Evolutionary conservation across 768 basidiomycete species (phyloP).

Genomic region (Pleurotus ostreatus): DNA sequence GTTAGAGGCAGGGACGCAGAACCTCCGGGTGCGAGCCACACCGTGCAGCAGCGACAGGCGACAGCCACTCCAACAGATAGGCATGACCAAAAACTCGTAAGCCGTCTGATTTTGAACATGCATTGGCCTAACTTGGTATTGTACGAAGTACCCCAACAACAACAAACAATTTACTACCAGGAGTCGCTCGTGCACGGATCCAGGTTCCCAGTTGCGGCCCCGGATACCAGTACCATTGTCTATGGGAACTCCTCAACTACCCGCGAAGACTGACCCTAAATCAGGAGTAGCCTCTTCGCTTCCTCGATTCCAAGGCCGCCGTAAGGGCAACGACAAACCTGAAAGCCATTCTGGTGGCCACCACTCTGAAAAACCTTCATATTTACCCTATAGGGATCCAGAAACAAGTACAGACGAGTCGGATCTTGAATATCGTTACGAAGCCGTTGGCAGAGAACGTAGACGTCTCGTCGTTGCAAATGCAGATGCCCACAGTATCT

Average conservation of each 20-base stretch:
- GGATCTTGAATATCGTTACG: constrained; percentile 38
- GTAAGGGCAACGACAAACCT: constrained; percentile 4
- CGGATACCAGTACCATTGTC: neutral
- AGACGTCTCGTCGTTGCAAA: constrained; percentile 44
- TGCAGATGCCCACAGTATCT: constrained; percentile 27
- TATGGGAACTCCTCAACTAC: constrained; percentile 9
- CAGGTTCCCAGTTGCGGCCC: constrained; percentile 17
- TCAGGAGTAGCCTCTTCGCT: neutral
- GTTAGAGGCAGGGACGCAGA: constrained; percentile 1
- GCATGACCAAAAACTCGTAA: no score
- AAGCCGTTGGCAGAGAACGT: constrained; percentile 29
- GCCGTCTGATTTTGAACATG: no score
- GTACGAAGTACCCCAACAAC: constrained; percentile 7
- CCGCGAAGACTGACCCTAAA: constrained; percentile 2
- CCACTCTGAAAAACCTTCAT: constrained; percentile 24
- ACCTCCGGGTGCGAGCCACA: constrained; percentile 11
- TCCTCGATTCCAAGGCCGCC: constrained; percentile 8
- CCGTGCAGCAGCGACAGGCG: constrained; percentile 22
- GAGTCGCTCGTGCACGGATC: constrained; percentile 32
- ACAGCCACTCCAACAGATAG: constrained; percentile 22
- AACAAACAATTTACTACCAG: constrained; percentile 14
- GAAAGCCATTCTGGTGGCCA: constrained; percentile 15
- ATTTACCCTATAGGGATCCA: constrained; percentile 18
- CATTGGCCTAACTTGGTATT: no score
- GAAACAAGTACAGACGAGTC: constrained; percentile 33